Evolutionary conservation across 2,329 filamentous ascomycete species (phyloP).

Genomic region (Trichoderma guizhouense): DNA sequence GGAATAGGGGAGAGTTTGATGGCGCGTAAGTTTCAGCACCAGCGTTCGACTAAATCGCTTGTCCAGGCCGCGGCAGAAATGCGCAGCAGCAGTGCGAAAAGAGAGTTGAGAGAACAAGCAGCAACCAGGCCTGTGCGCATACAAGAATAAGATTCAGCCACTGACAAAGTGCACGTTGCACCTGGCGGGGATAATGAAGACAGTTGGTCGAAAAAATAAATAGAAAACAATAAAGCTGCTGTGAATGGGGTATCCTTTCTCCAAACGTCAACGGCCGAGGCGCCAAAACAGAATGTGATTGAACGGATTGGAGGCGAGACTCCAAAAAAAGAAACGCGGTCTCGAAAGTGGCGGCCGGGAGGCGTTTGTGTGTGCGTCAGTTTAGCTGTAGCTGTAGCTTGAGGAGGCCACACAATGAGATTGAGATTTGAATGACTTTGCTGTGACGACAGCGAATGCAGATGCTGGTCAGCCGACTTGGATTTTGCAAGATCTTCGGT

Average conservation of each 20-base stretch:
- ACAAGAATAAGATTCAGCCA: not conserved
- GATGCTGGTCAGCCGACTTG: constrained; percentile 8
- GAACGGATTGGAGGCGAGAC: not conserved
- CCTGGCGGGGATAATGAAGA: not conserved
- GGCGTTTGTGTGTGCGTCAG: not conserved
- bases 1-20: not conserved
- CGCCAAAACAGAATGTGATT: not conserved
- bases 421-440: not conserved
- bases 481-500: constrained; percentile 11
- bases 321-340: constrained; percentile 19
- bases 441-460: constrained; percentile 10
- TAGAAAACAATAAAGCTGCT: not conserved
- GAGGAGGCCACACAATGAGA: not conserved
- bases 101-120: not conserved
- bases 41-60: not conserved
- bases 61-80: not conserved
- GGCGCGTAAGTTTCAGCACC: constrained; percentile 10
- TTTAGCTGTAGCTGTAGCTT: not conserved
- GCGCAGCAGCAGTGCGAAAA: not conserved
- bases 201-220: not conserved
- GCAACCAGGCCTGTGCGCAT: constrained; percentile 8
- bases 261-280: not conserved
- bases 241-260: not conserved
- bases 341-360: constrained; percentile 17
- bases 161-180: not conserved